These are phyloP conservation scores for Paracoccidioides lutzii DNA, from an alignment of 2,329 filamentous ascomycete genomes.

Conservation along the genomic window DNA sequence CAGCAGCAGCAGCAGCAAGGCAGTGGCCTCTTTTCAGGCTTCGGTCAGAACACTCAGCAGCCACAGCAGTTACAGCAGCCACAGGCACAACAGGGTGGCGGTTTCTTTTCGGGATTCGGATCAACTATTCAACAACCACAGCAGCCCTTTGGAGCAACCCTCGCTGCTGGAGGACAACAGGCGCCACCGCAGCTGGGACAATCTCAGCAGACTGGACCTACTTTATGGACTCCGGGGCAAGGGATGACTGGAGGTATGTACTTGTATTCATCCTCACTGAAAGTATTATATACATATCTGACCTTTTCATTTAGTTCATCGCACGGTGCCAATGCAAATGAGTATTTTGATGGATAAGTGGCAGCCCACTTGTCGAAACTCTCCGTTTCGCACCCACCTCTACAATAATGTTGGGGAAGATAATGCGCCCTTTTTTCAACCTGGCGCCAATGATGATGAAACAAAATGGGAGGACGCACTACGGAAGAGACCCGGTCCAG, in stretches of 20 bases:
- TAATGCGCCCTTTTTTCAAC: constrained; percentile 48
- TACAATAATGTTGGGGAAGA: constrained; percentile 51
- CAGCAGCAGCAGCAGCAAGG: constrained; percentile 32
- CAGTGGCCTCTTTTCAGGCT: constrained; percentile 17
- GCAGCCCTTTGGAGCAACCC: constrained; percentile 16
- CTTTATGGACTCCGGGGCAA: constrained; percentile 32
- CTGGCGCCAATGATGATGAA: constrained; percentile 44
- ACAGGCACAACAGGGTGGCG: constrained; percentile 19
- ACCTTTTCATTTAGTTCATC: constrained; percentile 35
- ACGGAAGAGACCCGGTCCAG: constrained; percentile 43
- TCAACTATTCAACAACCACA: constrained; percentile 10
- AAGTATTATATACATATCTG: neutral
- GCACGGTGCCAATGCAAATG: constrained; percentile 49
- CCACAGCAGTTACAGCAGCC: constrained; percentile 12
- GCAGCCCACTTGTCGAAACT: constrained; percentile 40
- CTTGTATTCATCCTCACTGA: neutral
- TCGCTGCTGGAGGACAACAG: constrained; percentile 19
- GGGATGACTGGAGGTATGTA: constrained; percentile 30
- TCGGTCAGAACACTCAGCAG: constrained; percentile 17
- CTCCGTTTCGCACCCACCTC: constrained; percentile 48
- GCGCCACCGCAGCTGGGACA: constrained; percentile 25
- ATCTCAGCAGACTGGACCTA: constrained; percentile 24
- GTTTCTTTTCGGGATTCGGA: constrained; percentile 3
- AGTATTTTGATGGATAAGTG: constrained; percentile 49
- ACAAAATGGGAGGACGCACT: constrained; percentile 53